Base-by-base conservation (phyloP, 768 basidiomycete species). In the Phylloporus sp. region DNA sequence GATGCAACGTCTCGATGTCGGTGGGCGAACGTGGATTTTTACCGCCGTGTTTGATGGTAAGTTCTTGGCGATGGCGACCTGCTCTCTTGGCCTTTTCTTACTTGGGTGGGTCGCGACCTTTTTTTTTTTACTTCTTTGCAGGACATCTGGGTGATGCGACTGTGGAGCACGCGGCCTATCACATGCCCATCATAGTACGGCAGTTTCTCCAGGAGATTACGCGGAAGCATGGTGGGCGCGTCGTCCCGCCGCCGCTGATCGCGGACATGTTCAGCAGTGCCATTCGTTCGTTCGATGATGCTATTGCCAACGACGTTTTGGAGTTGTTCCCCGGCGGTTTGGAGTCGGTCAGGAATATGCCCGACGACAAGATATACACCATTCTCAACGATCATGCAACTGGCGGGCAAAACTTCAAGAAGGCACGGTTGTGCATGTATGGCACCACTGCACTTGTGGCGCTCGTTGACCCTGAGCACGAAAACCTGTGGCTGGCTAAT, bases 401-500 rank as follows among this genome's bases (percentile, higher is more conserved):
- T 8, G 80, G 79, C 9, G 79, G 79, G 6, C 68, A 68, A 17
- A 85, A 84, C 58, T 78, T 81, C 70, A 71, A 76, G 42, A 84
- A 81, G 57, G 80, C 80, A 17, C 68, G 82, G 40, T 71, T 86
- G 39, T 84, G 83, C 59, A 85, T 90, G 79, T 84, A 86, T 55
- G 87, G 87, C 18, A 86, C 82, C 0, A 89, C 87, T 3, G 85
- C 82, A 6, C 75, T 89, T 26, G 76, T 89, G 33, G 77, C 86
- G 9, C 72, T 90, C 29, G 75, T 84, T 33, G 85, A 88, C 66
- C 84, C 86, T 28, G 71, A 78, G 17, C 76, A 78, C 52, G 71
- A 76, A 57, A 78, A 86, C 52, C 68, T 89, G 18, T 90, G 87
- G 87, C 67, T 89, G 38, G 86, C 86, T 6, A 88, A 88, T 58